Percentiles rank a stretch among this genome's conserved stretches.
phyloP scores from a whole-genome alignment of 768 basidiomycete genomes.

The Nidularia sp. region DNA sequence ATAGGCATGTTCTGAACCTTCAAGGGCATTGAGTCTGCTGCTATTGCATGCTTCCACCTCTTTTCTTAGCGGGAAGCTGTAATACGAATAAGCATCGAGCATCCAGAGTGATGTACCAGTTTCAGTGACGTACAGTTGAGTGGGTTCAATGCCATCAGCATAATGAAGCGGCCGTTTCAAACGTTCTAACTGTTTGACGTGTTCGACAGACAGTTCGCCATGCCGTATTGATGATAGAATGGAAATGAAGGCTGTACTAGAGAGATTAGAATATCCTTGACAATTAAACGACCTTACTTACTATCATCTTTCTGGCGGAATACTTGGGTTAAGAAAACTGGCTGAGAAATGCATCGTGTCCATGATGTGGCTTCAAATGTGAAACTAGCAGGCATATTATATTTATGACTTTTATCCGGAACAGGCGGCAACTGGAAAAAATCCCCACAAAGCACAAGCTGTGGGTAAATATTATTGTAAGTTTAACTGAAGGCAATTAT shows the following conservation, averaged over 20 bases:
- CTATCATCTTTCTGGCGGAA: constrained; percentile 69
- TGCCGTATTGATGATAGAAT: constrained; percentile 88
- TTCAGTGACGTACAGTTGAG: constrained; percentile 59
- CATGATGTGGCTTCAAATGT: constrained; percentile 67
- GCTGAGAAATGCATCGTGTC: constrained; percentile 46
- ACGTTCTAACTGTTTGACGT: constrained; percentile 49
- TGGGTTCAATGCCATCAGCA: constrained; percentile 71
- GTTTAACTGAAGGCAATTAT: not conserved
- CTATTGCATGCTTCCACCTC: constrained; percentile 77
- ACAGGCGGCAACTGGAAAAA: constrained; percentile 83
- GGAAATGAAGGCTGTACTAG: constrained; percentile 61
- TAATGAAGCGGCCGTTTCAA: constrained; percentile 59
- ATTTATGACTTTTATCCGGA: constrained; percentile 28
- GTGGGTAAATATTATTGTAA: not conserved
- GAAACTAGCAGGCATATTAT: constrained; percentile 46
- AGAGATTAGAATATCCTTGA: not conserved
- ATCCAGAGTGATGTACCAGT: not conserved
- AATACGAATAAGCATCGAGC: not conserved
- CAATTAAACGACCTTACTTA: constrained; percentile 11
- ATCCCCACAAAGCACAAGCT: constrained; percentile 74
- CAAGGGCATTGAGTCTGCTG: constrained; percentile 49
- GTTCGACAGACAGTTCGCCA: constrained; percentile 50
- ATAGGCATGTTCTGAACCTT: constrained; percentile 27
- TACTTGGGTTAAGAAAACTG: constrained; percentile 51
- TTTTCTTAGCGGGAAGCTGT: constrained; percentile 70